Evolutionary conservation across 768 basidiomycete species (phyloP).

Genomic region (Termitomyces titanicus): DNA sequence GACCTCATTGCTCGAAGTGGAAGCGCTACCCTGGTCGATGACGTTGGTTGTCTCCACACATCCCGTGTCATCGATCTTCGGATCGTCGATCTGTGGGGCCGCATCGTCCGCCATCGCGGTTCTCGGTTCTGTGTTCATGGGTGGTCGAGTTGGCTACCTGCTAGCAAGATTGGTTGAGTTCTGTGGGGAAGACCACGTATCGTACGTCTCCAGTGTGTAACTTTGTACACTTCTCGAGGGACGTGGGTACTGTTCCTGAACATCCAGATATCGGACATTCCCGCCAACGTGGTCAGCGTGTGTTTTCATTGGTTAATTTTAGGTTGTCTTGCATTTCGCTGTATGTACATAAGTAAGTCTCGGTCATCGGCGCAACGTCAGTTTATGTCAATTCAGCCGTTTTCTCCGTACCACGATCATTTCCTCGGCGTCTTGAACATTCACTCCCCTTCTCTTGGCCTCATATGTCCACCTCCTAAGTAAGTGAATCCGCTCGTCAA

Average conservation of each 20-base stretch:
- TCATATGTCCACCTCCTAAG: not conserved
- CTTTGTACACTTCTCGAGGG: not conserved
- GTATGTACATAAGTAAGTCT: not conserved
- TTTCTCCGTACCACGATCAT: not conserved
- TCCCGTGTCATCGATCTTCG: slow-evolving; percentile 3
- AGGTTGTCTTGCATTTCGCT: too few species aligned
- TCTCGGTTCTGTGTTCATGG: not conserved
- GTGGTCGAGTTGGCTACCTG: not conserved
- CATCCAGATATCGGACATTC: not conserved
- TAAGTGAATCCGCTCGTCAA: not conserved
- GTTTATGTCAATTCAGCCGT: not conserved
- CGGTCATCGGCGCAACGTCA: too few species aligned
- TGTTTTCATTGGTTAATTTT: not conserved
- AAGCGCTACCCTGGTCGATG: not conserved
- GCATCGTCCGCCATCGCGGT: not conserved
- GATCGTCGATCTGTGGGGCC: not conserved
- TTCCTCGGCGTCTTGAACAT: not conserved
- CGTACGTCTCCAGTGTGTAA: not conserved
- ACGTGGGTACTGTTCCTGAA: not conserved
- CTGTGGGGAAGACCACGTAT: not conserved
- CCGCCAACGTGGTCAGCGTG: not conserved
- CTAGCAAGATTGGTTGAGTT: not conserved
- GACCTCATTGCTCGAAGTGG: slow-evolving; percentile 1
- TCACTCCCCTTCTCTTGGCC: too few species aligned
- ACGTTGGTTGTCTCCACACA: slow-evolving; percentile 8